phyloP scores from a whole-genome alignment of 805 yeast genomes.

The Candida loeiensis region DNA sequence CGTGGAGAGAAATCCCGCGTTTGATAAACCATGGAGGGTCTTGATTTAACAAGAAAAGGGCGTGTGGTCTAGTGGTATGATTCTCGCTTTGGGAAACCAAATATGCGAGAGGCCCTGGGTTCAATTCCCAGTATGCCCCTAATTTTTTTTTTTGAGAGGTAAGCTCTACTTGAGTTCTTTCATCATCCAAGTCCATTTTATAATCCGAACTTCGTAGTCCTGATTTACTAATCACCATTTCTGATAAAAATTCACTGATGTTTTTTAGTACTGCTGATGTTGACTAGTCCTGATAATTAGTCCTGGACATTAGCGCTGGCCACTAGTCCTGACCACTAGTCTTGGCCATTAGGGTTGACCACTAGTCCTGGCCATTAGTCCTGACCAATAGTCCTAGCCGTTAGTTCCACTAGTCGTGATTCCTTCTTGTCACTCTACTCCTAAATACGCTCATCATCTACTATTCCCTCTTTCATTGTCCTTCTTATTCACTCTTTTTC shows the following conservation, averaged over 20 bases:
- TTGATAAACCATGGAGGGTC: no score
- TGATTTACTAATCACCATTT: neutral
- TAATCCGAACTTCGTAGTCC: neutral
- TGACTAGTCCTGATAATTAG: no score
- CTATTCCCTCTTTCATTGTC: neutral
- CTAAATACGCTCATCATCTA: neutral
- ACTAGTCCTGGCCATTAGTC: no score
- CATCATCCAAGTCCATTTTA: neutral
- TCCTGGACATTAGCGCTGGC: no score
- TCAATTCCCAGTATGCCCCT: slow-evolving; percentile 53
- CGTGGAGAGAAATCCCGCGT: no score
- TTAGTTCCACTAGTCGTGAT: no score
- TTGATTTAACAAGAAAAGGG: slow-evolving; percentile 16
- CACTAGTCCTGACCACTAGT: no score
- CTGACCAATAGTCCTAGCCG: no score
- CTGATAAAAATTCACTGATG: no score
- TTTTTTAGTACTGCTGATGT: no score
- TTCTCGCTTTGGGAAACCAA: slow-evolving; percentile 31
- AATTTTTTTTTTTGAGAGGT: slow-evolving; percentile 9
- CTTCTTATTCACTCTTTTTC: neutral
- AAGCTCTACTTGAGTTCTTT: neutral
- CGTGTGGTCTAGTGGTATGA: slow-evolving; percentile 34
- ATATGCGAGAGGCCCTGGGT: slow-evolving; percentile 61
- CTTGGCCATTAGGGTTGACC: no score
- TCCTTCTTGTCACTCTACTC: no score